A percentile compares a stretch with the other conserved stretches of the same genome.
These are phyloP conservation scores for Thelonectria olida DNA, from an alignment of 2,329 filamentous ascomycete genomes.

Conservation along the genomic window DNA sequence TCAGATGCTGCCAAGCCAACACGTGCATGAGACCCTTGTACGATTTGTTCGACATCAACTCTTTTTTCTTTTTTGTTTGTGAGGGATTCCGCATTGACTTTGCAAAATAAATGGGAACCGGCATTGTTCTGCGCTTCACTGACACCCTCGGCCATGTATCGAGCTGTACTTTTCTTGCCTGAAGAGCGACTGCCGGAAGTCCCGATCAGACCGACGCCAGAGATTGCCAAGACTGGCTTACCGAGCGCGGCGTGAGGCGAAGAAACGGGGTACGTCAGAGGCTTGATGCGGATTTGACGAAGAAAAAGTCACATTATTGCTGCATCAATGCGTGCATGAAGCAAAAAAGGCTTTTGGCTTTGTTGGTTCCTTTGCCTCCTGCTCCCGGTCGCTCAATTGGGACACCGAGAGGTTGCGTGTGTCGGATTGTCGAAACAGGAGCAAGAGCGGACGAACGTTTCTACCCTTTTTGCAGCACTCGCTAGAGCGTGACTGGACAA, in stretches of 20 bases:
- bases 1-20: conserved; percentile 22
- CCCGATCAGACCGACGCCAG: conserved; percentile 6
- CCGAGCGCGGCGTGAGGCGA: not conserved
- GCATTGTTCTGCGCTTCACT: no score
- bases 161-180: not conserved
- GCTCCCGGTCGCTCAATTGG: conserved; percentile 19
- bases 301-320: no score
- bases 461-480: not conserved
- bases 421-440: not conserved
- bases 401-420: conserved; percentile 23
- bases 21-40: conserved; percentile 21
- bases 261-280: conserved; percentile 3
- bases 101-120: no score
- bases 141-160: not conserved
- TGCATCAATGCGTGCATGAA: not conserved
- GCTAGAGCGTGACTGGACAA: not conserved
- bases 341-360: no score
- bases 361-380: not conserved
- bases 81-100: no score
- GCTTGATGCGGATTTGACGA: no score
- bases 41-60: conserved; percentile 2
- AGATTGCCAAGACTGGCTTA: conserved; percentile 1
- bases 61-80: not conserved
- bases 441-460: not conserved
- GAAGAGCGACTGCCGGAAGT: not conserved